Percentiles rank a stretch among this genome's conserved stretches.
Evolutionary conservation across 2,329 filamentous ascomycete genomes (phyloP).

Genomic region (Colletotrichum costaricense): DNA sequence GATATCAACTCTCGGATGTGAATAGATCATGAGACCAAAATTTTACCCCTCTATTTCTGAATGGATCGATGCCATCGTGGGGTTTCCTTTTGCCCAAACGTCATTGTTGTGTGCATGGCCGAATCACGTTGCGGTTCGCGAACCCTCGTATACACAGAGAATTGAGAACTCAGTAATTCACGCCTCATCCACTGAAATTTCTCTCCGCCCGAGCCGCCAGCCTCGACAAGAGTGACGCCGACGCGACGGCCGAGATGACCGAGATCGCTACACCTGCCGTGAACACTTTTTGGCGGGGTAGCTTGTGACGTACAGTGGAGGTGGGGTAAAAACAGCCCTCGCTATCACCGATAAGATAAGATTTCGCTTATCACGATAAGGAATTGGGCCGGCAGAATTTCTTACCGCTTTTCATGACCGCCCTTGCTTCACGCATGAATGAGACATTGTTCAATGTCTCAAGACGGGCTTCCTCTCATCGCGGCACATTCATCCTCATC

Average conservation of each 20-base stretch:
- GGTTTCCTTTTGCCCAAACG: not conserved
- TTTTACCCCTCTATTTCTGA: not conserved
- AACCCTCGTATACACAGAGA: not conserved
- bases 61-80: not conserved
- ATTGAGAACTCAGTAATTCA: not conserved
- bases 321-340: constrained; percentile 5
- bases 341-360: constrained; percentile 14
- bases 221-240: not conserved
- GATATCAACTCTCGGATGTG: constrained; percentile 13
- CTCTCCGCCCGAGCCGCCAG: not conserved
- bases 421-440: constrained; percentile 35
- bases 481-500: constrained; percentile 18
- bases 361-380: constrained; percentile 15
- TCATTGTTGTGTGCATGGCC: constrained; percentile 3
- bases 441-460: constrained; percentile 25
- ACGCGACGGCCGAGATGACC: not conserved
- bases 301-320: constrained; percentile 18
- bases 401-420: constrained; percentile 43
- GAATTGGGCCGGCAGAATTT: constrained; percentile 42
- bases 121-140: not conserved
- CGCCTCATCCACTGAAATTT: constrained; percentile 2
- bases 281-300: constrained; percentile 28
- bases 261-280: constrained; percentile 10
- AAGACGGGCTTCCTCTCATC: constrained; percentile 2
- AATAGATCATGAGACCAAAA: constrained; percentile 20